phyloP scores from a whole-genome alignment of 2,329 filamentous ascomycete species.

The Metarhizium robertsii region DNA sequence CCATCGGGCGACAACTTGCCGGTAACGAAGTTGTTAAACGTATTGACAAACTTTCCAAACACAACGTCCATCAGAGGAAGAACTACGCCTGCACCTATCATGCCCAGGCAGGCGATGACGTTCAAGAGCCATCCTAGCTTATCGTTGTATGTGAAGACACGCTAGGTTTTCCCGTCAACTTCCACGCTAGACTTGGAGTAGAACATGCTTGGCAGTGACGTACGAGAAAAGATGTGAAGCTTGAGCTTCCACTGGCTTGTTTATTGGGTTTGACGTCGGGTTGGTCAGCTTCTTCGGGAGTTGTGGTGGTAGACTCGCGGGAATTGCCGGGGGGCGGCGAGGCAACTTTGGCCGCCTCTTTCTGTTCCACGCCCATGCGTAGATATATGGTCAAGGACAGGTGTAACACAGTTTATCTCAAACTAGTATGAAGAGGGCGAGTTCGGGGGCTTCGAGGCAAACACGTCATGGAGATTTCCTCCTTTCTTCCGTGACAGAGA shows the following conservation, averaged over 20 bases:
- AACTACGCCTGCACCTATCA: conserved; percentile 26
- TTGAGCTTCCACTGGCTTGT: conserved; percentile 10
- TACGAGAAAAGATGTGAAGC: conserved; percentile 18
- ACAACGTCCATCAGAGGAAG: conserved; percentile 50
- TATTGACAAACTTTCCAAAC: conserved; percentile 44
- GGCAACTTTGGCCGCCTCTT: background rate
- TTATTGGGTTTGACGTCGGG: conserved; percentile 4
- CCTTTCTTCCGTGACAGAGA: background rate
- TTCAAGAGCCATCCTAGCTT: conserved; percentile 27
- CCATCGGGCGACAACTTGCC: conserved; percentile 30
- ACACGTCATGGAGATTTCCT: background rate
- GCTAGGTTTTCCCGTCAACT: conserved; percentile 12
- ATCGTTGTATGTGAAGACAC: conserved; percentile 31
- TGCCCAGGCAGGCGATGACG: conserved; percentile 22
- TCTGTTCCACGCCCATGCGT: background rate
- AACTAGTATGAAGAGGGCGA: background rate
- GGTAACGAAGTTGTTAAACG: conserved; percentile 47
- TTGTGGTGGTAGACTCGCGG: background rate
- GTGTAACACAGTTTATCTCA: background rate
- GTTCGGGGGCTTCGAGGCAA: background rate
- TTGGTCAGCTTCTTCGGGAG: background rate
- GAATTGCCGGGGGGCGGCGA: background rate
- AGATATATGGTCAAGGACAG: background rate
- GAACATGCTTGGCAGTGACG: background rate
- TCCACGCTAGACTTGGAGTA: background rate